phyloP scores from a whole-genome alignment of 768 basidiomycete species.

The Trametes maxima region DNA sequence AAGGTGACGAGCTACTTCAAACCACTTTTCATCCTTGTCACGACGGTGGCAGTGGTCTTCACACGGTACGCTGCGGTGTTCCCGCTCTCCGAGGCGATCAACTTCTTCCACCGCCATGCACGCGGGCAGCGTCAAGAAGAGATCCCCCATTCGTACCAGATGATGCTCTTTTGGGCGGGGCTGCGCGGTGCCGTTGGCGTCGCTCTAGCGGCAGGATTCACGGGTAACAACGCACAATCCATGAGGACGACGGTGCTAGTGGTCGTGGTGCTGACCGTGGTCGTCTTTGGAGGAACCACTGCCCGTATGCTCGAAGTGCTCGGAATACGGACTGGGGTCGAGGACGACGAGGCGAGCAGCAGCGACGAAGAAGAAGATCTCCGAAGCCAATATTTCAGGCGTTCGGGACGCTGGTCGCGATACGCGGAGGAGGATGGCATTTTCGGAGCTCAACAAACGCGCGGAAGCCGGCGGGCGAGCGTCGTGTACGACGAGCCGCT shows the following conservation, averaged over 20 bases:
- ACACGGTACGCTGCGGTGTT: slow-evolving; percentile 96
- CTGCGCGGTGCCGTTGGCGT: slow-evolving; percentile 97
- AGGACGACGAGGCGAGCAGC: slow-evolving; percentile 78
- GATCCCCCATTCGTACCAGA: slow-evolving; percentile 95
- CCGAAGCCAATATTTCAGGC: slow-evolving; percentile 33
- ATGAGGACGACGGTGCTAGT: slow-evolving; percentile 93
- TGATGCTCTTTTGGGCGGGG: slow-evolving; percentile 99
- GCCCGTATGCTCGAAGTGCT: slow-evolving; percentile 94
- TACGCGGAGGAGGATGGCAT: slow-evolving; percentile 35
- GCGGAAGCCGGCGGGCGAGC: slow-evolving; percentile 42
- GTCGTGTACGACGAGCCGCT: slow-evolving; percentile 51
- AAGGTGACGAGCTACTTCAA: slow-evolving; percentile 87
- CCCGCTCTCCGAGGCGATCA: slow-evolving; percentile 93
- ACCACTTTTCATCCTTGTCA: slow-evolving; percentile 91
- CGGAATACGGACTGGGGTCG: slow-evolving; percentile 94
- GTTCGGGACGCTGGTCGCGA: slow-evolving; percentile 42
- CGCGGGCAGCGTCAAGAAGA: slow-evolving; percentile 89
- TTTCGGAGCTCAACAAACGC: slow-evolving; percentile 25
- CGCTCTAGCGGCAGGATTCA: slow-evolving; percentile 94
- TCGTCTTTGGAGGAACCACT: slow-evolving; percentile 97
- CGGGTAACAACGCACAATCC: slow-evolving; percentile 89
- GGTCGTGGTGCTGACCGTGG: slow-evolving; percentile 92
- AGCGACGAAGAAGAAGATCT: slow-evolving; percentile 52
- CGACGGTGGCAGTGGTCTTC: slow-evolving; percentile 89
- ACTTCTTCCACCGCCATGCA: slow-evolving; percentile 83